These are phyloP conservation scores for Cryptococcus sp. DNA, from an alignment of 1,284 basidiomycete genomes.

Conservation along the genomic window DNA sequence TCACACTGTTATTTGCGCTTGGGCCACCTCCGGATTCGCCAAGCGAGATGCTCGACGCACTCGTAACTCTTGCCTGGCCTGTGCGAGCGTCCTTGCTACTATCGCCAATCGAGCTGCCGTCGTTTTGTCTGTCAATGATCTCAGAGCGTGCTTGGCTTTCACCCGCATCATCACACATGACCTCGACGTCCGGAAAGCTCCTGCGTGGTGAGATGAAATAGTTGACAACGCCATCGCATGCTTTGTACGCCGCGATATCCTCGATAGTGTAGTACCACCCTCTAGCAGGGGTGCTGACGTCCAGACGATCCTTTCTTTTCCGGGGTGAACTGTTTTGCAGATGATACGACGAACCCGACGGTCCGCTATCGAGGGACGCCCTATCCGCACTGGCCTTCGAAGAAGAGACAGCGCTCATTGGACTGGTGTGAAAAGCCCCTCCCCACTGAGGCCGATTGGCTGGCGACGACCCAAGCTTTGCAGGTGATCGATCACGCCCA, in stretches of 20 bases:
- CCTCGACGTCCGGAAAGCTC: conserved; percentile 8
- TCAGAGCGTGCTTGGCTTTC: background rate
- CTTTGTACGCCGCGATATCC: conserved; percentile 41
- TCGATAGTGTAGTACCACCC: conserved; percentile 42
- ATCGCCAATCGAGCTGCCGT: conserved; percentile 20
- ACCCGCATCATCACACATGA: conserved; percentile 12
- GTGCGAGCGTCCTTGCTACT: conserved; percentile 14
- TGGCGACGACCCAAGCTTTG: conserved; percentile 4
- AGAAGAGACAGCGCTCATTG: conserved; percentile 10
- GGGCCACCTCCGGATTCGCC: conserved; percentile 12
- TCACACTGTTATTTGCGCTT: conserved; percentile 7
- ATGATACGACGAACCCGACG: conserved; percentile 4
- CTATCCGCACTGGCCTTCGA: conserved; percentile 1
- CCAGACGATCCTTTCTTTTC: conserved; percentile 1
- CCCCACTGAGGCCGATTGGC: conserved; percentile 3
- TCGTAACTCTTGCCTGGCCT: conserved; percentile 5
- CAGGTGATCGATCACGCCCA: conserved; percentile 7
- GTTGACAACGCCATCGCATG: conserved; percentile 37
- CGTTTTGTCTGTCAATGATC: conserved; percentile 6
- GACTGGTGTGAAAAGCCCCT: conserved; percentile 10
- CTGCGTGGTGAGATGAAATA: conserved; percentile 45
- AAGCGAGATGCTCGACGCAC: conserved; percentile 21
- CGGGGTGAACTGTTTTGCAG: conserved; percentile 1
- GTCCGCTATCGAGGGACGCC: conserved; percentile 13
- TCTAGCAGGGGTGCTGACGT: conserved; percentile 2